phyloP scores from a whole-genome alignment of 1,284 basidiomycete genomes.

The Schizopora paradoxa region DNA sequence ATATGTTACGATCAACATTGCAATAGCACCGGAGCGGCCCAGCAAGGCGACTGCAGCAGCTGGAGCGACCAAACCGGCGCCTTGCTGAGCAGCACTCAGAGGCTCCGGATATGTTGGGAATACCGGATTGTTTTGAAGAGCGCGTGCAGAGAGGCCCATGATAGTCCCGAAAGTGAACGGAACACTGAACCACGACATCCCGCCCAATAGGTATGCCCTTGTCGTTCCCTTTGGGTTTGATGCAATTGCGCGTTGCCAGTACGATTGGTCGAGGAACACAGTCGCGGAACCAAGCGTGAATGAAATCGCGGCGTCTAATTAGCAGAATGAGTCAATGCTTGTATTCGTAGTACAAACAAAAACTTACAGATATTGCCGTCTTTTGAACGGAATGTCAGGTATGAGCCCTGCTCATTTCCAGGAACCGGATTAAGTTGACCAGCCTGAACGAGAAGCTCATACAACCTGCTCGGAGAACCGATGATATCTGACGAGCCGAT shows the following conservation, averaged over 20 bases:
- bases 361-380: slow-evolving; percentile 46
- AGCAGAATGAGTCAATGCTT: neutral
- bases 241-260: slow-evolving; percentile 27
- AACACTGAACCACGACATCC: slow-evolving; percentile 58
- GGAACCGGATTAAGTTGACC: slow-evolving; percentile 44
- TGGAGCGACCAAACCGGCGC: slow-evolving; percentile 48
- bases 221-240: slow-evolving; percentile 22
- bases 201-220: slow-evolving; percentile 42
- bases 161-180: slow-evolving; percentile 55
- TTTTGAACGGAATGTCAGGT: slow-evolving; percentile 61
- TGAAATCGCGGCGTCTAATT: slow-evolving; percentile 13
- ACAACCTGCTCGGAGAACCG: slow-evolving; percentile 52
- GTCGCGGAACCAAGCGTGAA: slow-evolving; percentile 11
- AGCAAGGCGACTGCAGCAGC: slow-evolving; percentile 47
- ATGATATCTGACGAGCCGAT: slow-evolving; percentile 54
- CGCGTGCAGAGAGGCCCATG: slow-evolving; percentile 51
- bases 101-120: slow-evolving; percentile 51
- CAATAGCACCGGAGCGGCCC: slow-evolving; percentile 46
- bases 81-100: slow-evolving; percentile 42
- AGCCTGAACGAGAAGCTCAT: slow-evolving; percentile 52
- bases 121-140: slow-evolving; percentile 40
- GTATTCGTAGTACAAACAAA: neutral
- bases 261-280: slow-evolving; percentile 32
- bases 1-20: slow-evolving; percentile 50
- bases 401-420: slow-evolving; percentile 66